Conservation (phyloP, 768 basidiomycete genomes). For the Boletus edulis region DNA sequence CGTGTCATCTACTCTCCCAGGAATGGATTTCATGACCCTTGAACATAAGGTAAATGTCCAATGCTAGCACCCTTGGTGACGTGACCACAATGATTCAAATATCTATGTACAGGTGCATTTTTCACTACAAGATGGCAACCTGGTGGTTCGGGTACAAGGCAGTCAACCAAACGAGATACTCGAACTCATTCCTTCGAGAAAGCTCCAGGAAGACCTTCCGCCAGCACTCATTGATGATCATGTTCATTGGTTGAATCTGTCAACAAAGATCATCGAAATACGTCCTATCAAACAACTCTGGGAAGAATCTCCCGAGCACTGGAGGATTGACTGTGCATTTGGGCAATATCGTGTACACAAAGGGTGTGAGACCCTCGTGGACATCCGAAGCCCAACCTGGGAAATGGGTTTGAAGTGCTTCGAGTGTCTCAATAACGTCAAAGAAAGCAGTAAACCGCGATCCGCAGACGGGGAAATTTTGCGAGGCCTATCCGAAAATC, state of each 20-base stretch:
- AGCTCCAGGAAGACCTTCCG: conserved; percentile 21
- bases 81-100: neutral
- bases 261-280: neutral
- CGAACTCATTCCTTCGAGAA: conserved; percentile 16
- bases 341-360: neutral
- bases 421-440: neutral
- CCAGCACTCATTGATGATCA: too few species aligned
- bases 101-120: conserved; percentile 12
- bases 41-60: neutral
- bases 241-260: neutral
- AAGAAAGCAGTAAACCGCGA: too few species aligned
- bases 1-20: neutral
- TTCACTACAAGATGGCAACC: neutral
- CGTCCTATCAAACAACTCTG: neutral
- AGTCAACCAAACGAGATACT: neutral
- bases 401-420: neutral
- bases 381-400: conserved; percentile 1
- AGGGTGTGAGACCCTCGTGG: neutral
- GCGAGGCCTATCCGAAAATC: neutral
- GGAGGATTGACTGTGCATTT: neutral
- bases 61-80: too few species aligned
- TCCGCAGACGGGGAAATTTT: too few species aligned
- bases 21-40: neutral
- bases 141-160: conserved; percentile 9
- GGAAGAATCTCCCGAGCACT: neutral